Base-by-base conservation (phyloP, 2,329 filamentous ascomycete genomes). In the Talaromyces sp. region DNA sequence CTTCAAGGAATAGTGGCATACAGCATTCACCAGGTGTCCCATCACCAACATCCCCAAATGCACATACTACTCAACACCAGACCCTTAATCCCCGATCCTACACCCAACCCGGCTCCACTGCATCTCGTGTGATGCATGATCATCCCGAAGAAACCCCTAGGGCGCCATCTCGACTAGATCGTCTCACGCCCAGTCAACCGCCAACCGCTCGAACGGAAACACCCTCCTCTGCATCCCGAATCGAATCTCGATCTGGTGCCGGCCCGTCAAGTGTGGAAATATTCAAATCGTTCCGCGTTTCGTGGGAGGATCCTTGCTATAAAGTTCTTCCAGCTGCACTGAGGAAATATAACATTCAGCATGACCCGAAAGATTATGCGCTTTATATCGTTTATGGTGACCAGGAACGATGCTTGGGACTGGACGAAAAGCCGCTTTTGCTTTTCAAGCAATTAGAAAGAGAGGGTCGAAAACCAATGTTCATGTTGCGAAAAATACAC, bases 351-450 rank as follows among this genome's bases (percentile, higher is more conserved):
- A 94, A 97, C 69, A 99, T 99, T 77, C 93, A 95, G 62, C 93
- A 92, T 19, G 93, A 96, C 46, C 97, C 92, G 89, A 90, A 95
- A 63, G 91, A 97, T 68, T 99, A 99, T 70, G 93, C 94, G 0
- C 79, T 99, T 29, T 99, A 97, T 70, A 99, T 99, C 70, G 94
- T 99, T 3, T 96, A 97, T 65, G 94, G 94, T n/a, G 92, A 97
- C 67, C 91, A 97, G 74, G 94, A 99, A 76, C 87, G 94, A 13
- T 97, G 93, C 71, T 76, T 99, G 33, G 91, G 89, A 1, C 79
- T 96, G 61, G 89, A 97, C 52, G 94, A 99, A 75, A 93, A 95
- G 66, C 94, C 94, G 9, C 78, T 99, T 53, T 95, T 97, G 57
- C 76, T 99, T 57, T 99, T 99, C 77, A 99, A 99, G 76, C 92